Evolutionary conservation across 768 basidiomycete species (phyloP).

Genomic region (Tricholoma flavovirens): DNA sequence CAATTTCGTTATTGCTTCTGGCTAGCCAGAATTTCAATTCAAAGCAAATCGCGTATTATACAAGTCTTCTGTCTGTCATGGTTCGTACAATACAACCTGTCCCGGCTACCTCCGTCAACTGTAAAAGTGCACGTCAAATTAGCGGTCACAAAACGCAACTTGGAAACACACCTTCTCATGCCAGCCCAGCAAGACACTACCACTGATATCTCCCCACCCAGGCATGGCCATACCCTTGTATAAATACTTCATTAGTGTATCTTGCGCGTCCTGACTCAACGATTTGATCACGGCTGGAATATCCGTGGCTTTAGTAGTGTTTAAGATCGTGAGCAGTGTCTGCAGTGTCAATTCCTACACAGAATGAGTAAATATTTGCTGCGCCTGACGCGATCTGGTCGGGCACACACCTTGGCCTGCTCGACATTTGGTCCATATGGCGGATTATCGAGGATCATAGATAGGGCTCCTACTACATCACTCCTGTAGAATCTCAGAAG

Average conservation of each 20-base stretch:
- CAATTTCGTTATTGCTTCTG: too few species aligned
- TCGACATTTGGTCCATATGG: constrained; percentile 88
- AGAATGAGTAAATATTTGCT: background rate
- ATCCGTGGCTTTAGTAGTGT: constrained; percentile 89
- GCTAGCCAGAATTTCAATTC: too few species aligned
- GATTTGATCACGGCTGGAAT: constrained; percentile 70
- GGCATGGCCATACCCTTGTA: constrained; percentile 92
- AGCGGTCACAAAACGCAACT: background rate
- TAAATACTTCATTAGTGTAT: constrained; percentile 94
- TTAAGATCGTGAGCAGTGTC: constrained; percentile 81
- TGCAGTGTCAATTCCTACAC: constrained; percentile 71
- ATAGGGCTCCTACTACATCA: constrained; percentile 71
- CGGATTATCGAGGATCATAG: constrained; percentile 63
- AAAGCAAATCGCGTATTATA: constrained; percentile 12
- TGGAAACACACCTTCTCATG: constrained; percentile 85
- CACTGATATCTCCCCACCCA: constrained; percentile 55
- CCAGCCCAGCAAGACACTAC: constrained; percentile 74
- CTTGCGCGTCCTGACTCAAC: constrained; percentile 71
- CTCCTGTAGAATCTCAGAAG: constrained; percentile 39
- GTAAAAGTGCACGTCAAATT: constrained; percentile 4
- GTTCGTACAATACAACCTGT: constrained; percentile 90
- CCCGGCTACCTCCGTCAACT: constrained; percentile 93
- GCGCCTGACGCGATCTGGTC: background rate
- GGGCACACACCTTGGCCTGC: constrained; percentile 75
- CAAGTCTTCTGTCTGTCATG: constrained; percentile 55